phyloP scores from a whole-genome alignment of 305 asterid genomes.

The Fraxinus sp. region DNA sequence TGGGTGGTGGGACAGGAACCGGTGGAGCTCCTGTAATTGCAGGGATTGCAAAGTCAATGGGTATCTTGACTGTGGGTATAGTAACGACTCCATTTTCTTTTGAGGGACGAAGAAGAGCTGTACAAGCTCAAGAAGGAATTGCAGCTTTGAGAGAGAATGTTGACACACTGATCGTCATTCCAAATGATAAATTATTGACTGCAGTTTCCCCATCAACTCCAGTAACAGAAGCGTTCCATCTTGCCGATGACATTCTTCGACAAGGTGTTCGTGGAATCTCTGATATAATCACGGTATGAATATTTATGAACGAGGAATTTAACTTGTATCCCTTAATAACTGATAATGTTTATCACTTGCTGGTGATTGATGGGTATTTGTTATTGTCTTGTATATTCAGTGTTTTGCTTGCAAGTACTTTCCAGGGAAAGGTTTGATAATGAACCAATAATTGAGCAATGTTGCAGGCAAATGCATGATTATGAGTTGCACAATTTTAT shows the following conservation, averaged over 20 bases:
- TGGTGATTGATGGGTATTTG: not conserved
- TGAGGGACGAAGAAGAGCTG: slow-evolving; percentile 96
- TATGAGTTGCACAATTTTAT: not conserved
- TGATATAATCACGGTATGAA: slow-evolving; percentile 85
- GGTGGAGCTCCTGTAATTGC: slow-evolving; percentile 61
- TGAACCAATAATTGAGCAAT: not conserved
- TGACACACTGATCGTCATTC: slow-evolving; percentile 91
- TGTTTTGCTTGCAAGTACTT: not conserved
- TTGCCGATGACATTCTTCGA: slow-evolving; percentile 97
- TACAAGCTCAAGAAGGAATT: slow-evolving; percentile 99
- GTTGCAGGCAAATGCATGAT: not conserved
- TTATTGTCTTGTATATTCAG: not conserved
- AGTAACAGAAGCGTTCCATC: slow-evolving; percentile 96
- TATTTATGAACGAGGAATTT: slow-evolving; percentile 8
- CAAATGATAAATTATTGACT: slow-evolving; percentile 87
- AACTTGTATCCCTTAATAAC: not conserved
- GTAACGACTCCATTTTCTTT: slow-evolving; percentile 90
- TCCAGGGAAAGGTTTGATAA: not conserved
- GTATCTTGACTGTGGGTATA: slow-evolving; percentile 32
- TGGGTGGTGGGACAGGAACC: slow-evolving; percentile 67
- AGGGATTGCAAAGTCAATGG: slow-evolving; percentile 53
- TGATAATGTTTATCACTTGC: not conserved
- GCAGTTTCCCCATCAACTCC: slow-evolving; percentile 97
- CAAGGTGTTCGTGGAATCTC: slow-evolving; percentile 99
- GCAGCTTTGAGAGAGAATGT: slow-evolving; percentile 95